phyloP scores from a whole-genome alignment of 192 early-diverging fungal genomes.

The Pilaira anomala region DNA sequence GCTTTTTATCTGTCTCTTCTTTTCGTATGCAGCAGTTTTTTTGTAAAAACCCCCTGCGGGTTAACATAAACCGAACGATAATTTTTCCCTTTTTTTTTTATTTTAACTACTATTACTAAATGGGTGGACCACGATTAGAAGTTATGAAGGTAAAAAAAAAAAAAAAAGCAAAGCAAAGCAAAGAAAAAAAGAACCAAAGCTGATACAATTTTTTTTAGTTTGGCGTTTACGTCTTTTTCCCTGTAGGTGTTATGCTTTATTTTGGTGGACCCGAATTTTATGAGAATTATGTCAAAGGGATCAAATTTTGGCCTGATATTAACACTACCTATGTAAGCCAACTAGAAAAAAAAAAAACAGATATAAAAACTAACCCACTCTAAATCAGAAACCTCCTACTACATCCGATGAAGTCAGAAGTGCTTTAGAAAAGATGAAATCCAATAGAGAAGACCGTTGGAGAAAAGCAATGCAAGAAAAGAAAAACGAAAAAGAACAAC shows the following conservation, averaged over 20 bases:
- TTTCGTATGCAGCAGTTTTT: neutral
- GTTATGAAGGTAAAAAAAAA: slow-evolving; percentile 37
- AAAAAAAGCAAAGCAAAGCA: neutral
- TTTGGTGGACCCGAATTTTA: slow-evolving; percentile 51
- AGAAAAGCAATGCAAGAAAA: slow-evolving; percentile 19
- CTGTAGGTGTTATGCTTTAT: slow-evolving; percentile 47
- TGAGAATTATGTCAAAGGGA: slow-evolving; percentile 41
- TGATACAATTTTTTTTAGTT: slow-evolving; percentile 40
- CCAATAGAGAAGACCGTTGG: slow-evolving; percentile 38
- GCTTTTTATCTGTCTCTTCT: neutral
- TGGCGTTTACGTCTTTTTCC: slow-evolving; percentile 52
- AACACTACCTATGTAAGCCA: slow-evolving; percentile 32
- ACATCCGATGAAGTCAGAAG: slow-evolving; percentile 34
- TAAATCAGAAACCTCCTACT: slow-evolving; percentile 39
- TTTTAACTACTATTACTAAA: slow-evolving; percentile 10
- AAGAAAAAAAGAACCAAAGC: neutral
- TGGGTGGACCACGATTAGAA: slow-evolving; percentile 46
- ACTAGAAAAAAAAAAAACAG: neutral
- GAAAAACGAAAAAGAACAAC: neutral
- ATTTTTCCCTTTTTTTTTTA: neutral
- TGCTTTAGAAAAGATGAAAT: slow-evolving; percentile 40
- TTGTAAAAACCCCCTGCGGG: too few species aligned
- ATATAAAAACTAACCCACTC: neutral
- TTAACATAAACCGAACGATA: too few species aligned
- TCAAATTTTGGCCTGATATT: slow-evolving; percentile 43